Evolutionary conservation across 169 alveolate genomes (phyloP).

Genomic region (Plasmodium adleri): DNA sequence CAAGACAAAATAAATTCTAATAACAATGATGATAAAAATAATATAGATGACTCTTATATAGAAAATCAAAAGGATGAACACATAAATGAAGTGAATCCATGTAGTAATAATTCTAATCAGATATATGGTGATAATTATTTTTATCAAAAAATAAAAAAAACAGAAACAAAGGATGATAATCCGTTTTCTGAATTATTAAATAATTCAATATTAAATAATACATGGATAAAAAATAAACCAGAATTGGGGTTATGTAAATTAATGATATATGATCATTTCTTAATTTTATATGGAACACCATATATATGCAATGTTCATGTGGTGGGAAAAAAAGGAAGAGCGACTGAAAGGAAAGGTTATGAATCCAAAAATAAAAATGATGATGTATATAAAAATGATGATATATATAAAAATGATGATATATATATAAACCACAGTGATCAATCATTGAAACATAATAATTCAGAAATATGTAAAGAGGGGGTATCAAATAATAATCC

Average conservation of each 20-base stretch:
- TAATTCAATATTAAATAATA: conserved; percentile 48
- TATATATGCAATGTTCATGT: conserved; percentile 34
- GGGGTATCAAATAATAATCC: background rate
- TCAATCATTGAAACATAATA: no score
- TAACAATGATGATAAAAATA: background rate
- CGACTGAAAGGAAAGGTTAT: background rate
- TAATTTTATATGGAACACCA: conserved; percentile 53
- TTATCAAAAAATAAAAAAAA: background rate
- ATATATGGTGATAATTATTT: no score
- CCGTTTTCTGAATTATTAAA: conserved; percentile 22
- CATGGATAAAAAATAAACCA: conserved; percentile 66
- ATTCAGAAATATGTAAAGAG: background rate
- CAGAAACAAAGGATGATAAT: background rate
- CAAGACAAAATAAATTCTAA: background rate
- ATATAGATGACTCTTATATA: no score
- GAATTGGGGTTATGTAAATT: conserved; percentile 62
- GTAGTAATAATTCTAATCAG: no score
- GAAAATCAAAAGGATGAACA: background rate
- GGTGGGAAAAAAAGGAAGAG: background rate
- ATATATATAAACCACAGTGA: no score
- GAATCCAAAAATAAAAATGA: background rate
- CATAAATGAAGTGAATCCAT: background rate
- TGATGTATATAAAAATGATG: background rate
- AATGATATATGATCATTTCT: conserved; percentile 50
- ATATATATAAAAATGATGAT: background rate